Conservation (phyloP, 2,329 filamentous ascomycete species). For the Xylaria sp. region DNA sequence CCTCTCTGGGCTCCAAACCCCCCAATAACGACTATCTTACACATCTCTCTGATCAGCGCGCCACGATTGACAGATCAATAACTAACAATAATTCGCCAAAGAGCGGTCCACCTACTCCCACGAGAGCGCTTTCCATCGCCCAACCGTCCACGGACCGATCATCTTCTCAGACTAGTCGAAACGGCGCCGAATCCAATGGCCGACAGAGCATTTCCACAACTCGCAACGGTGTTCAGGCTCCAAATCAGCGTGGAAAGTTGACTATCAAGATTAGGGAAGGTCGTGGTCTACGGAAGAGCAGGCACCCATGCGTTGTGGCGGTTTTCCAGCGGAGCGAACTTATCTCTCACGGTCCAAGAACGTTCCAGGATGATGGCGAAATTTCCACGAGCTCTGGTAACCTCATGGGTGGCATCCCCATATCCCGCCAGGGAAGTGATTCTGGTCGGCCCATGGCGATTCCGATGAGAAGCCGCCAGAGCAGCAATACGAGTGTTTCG, state of each 20-base stretch:
- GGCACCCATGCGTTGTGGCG: slow-evolving; percentile 90
- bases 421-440: slow-evolving; percentile 70
- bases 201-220: slow-evolving; percentile 49
- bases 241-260: slow-evolving; percentile 76
- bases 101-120: slow-evolving; percentile 89
- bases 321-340: slow-evolving; percentile 96
- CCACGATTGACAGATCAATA: slow-evolving; percentile 69
- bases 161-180: slow-evolving; percentile 32
- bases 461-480: slow-evolving; percentile 93
- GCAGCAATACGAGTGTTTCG: slow-evolving; percentile 82
- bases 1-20: slow-evolving; percentile 43
- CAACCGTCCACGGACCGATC: slow-evolving; percentile 42
- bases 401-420: slow-evolving; percentile 49
- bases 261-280: slow-evolving; percentile 85
- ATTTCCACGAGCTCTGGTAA: slow-evolving; percentile 41
- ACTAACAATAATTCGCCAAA: slow-evolving; percentile 75
- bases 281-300: slow-evolving; percentile 71
- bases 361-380: slow-evolving; percentile 57
- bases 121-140: slow-evolving; percentile 70
- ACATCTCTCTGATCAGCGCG: slow-evolving; percentile 46
- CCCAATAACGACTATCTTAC: slow-evolving; percentile 33
- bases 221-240: slow-evolving; percentile 52
- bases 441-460: slow-evolving; percentile 85
- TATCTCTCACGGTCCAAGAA: slow-evolving; percentile 79
- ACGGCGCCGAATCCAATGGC: slow-evolving; percentile 43